Evolutionary conservation across 495 filamentous ascomycete genomes (phyloP).

Genomic region (Penicillium coprophilum): DNA sequence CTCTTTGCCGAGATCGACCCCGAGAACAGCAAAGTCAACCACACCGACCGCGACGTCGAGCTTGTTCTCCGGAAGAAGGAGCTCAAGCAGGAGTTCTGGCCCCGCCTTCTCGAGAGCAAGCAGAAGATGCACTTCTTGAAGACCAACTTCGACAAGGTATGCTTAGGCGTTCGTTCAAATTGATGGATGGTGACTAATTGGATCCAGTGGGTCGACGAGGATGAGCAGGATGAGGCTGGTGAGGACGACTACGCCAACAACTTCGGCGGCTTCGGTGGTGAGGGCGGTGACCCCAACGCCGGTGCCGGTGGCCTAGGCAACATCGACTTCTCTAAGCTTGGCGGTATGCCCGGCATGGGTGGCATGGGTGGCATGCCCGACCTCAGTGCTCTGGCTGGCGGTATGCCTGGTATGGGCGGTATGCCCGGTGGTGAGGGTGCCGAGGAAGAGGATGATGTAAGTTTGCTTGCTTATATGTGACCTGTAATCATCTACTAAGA

Average conservation of each 20-base stretch:
- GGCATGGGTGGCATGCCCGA: constrained; percentile 43
- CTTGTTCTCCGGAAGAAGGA: constrained; percentile 96
- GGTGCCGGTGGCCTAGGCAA: constrained; percentile 58
- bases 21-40: constrained; percentile 74
- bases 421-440: constrained; percentile 47
- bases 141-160: constrained; percentile 97
- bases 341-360: constrained; percentile 50
- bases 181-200: constrained; percentile 21
- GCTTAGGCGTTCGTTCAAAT: constrained; percentile 7
- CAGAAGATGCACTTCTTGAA: constrained; percentile 95
- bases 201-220: constrained; percentile 93
- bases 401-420: constrained; percentile 31
- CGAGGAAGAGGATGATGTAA: constrained; percentile 56
- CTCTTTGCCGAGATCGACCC: constrained; percentile 91
- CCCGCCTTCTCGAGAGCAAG: constrained; percentile 81
- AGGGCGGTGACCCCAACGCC: constrained; percentile 35
- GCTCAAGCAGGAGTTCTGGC: constrained; percentile 87
- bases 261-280: constrained; percentile 66
- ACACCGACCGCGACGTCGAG: constrained; percentile 81
- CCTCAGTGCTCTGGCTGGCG: constrained; percentile 46
- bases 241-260: constrained; percentile 76
- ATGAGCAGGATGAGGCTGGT: constrained; percentile 86
- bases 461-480: constrained; percentile 35
- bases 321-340: constrained; percentile 90
- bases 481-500: constrained; percentile 43